These are phyloP conservation scores for Otatea glauca DNA, from an alignment of 176 grass and related monocot genomes.

Conservation along the genomic window DNA sequence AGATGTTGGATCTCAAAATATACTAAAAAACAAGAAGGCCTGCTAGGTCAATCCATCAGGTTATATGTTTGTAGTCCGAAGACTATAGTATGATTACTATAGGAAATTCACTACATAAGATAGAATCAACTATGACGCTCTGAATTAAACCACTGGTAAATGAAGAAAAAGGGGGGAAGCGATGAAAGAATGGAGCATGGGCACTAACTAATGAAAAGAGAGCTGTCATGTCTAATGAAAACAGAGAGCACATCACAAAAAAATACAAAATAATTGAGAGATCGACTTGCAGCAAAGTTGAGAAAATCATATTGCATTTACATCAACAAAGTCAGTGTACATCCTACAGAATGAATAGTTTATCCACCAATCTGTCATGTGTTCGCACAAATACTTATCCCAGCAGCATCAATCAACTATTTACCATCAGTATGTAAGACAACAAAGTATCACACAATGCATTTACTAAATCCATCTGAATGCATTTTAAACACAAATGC, in stretches of 20 bases:
- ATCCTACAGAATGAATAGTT: background rate
- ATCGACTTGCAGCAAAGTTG: background rate
- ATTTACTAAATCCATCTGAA: background rate
- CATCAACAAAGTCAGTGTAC: background rate
- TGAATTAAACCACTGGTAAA: background rate
- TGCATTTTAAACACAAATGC: too few species aligned
- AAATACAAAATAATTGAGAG: background rate
- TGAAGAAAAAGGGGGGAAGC: background rate
- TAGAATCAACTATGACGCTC: background rate
- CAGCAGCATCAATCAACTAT: background rate
- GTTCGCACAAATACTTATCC: background rate
- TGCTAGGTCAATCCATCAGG: background rate
- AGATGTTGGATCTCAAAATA: background rate
- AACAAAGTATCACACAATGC: background rate
- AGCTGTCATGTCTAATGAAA: background rate
- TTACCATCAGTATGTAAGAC: background rate
- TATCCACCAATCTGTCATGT: background rate
- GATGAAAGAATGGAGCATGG: background rate
- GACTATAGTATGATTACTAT: background rate
- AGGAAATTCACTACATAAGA: background rate
- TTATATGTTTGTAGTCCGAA: background rate
- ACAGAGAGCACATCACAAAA: background rate
- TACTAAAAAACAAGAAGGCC: background rate
- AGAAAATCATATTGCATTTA: slow-evolving; percentile 10
- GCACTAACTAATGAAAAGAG: background rate